These are phyloP conservation scores for Phytophthora foliorum DNA, from an alignment of 352 stramenopile genomes.

Conservation along the genomic window DNA sequence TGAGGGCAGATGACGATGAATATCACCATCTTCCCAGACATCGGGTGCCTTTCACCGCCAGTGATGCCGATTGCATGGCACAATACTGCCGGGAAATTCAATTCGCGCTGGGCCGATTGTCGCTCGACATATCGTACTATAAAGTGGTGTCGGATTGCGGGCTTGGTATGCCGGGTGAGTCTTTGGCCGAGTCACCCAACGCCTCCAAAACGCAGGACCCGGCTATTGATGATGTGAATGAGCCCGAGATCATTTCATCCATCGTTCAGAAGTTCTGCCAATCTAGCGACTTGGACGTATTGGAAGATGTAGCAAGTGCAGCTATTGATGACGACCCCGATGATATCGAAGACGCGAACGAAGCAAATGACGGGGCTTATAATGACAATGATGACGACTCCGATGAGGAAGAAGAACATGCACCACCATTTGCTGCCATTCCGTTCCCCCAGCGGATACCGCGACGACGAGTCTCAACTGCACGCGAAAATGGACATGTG, in stretches of 20 bases:
- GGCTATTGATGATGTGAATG: conserved; percentile 44
- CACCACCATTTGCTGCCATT: conserved; percentile 21
- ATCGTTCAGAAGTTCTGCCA: conserved; percentile 76
- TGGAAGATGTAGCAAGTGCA: conserved; percentile 40
- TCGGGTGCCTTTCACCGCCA: conserved; percentile 60
- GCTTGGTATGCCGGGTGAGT: conserved; percentile 28
- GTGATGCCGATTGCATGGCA: conserved; percentile 54
- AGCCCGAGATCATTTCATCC: conserved; percentile 64
- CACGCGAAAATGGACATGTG: conserved; percentile 38
- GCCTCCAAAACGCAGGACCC: conserved; percentile 16
- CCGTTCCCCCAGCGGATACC: conserved; percentile 18
- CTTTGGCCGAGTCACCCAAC: conserved; percentile 7
- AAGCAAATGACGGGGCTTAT: conserved; percentile 4
- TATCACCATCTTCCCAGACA: conserved; percentile 2
- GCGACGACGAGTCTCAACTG: conserved; percentile 27
- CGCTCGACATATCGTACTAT: conserved; percentile 77
- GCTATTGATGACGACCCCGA: conserved; percentile 36
- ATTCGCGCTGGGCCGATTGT: conserved; percentile 66
- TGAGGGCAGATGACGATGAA: conserved; percentile 25
- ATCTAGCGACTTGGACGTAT: conserved; percentile 50
- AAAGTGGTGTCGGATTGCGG: conserved; percentile 68
- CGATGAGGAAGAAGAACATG: conserved; percentile 14
- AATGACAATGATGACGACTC: conserved; percentile 14
- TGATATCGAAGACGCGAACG: conserved; percentile 31
- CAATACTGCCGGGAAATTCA: conserved; percentile 77